Evolutionary conservation across 140 eudicot species (phyloP), one percentile per base, ranked within the genome.

Genomic region (Eryngium alpinum): DNA sequence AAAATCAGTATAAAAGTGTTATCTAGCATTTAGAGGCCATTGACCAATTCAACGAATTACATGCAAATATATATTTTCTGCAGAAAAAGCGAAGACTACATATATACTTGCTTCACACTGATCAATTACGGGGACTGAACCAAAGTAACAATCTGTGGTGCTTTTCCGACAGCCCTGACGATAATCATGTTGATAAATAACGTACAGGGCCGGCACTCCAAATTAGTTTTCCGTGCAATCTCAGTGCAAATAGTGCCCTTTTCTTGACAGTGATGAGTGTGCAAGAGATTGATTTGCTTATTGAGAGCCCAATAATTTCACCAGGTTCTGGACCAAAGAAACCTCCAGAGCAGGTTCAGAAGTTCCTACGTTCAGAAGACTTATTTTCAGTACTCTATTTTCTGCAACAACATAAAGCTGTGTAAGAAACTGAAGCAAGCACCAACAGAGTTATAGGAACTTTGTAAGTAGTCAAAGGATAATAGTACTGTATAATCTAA

Each of bases 371-470:
- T 85, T 87, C 74, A 32, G 74, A 71, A 86, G 79, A 72, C 83
- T 81, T 25, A 96, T 83, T 86, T 79, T 89, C 52, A 96, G 89
- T 74, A 96, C 90, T 82, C 88, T 80, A 73, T 91, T 90, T 69
- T 87, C 98, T 34, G 98, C 98, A 81, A 93, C 92, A 82, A 96
- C 70, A 84, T 90, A 94, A 63, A 94, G 81, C 98, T 94, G 89
- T 88, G n/a, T n/a, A 59, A 77, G 89, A 87, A 80, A 82, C 85
- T 9, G 86, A 87, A 62, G 87, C 73, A 1, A 85, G 29, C 84
- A 87, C 86, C 69, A 78, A 74, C 34, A 84, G 90, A 82, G 89
- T 90, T 53, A 84, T 87, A 19, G 89, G 92, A 78, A 90, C 90
- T 84, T 90, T 79, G 94, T 90, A 90, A 77, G 87, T 81, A 82